Evolutionary conservation across 345 rosid genomes (phyloP), one percentile per base, ranked within the genome.

Genomic region (Tarenaya hassleriana): DNA sequence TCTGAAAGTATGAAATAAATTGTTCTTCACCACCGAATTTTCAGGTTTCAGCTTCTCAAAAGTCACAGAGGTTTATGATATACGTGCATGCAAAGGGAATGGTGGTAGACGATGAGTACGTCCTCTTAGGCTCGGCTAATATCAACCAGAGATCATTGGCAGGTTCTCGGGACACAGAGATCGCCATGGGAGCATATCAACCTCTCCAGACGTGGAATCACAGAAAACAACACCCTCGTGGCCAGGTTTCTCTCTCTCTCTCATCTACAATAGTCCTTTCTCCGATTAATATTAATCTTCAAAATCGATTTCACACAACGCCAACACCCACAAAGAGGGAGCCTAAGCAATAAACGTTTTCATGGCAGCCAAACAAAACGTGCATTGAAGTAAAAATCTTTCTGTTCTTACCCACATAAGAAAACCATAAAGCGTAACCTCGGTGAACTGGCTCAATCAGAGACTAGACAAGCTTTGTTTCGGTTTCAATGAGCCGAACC

Each of bases 11-110:
- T 10, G 41, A 13, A 2, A 2, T 24, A 37, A 10, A 3, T 13
- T 1, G 41, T 3, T 13, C 41, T 37, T 37, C 41, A 37, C 3
- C 10, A 52, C 8, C 14, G n/a, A 46, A 12, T 21, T 6, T 21
- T 21, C 84, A 88, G 94, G 68, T 70, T 57, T 73, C 81, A 24
- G 55, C 60, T 19, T 74, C 87, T 8, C 85, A 76, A 52, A 80
- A 71, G 65, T 64, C 55, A 47, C 73, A 61, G 50, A 72, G 95
- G 11, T 89, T 89, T 62, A 89, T 89, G 95, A 76, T 85, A 8
- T 89, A 85, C 34, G 89, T 83, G 10, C 92, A 88, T 24, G 78
- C 95, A 6, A 88, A 85, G 62, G 97, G 97, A 64, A 83, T 89
- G 92, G 57, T 85, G 42, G 79, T 81, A 3, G 95, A 88, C 44